Evolutionary conservation across 2,329 filamentous ascomycete genomes (phyloP), one percentile per base, ranked within the genome.

Genomic region (Rhinocladiella similis): DNA sequence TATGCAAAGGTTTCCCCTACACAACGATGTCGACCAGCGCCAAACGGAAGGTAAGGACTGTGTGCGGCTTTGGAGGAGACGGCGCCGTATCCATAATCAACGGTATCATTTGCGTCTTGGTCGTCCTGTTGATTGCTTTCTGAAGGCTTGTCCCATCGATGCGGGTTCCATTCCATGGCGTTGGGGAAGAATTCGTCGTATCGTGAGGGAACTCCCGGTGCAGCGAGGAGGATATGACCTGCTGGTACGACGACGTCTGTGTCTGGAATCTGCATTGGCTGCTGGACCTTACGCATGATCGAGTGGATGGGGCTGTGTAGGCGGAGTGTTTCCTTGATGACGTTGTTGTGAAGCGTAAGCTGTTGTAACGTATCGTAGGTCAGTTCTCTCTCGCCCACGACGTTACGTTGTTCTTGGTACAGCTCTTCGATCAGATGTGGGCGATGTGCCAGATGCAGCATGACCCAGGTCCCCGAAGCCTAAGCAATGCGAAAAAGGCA

Each of bases 241-340:
- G 88, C 83, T 5, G 92, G 92, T 62, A 97, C 84, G 56, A 90
- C 85, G 68, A 87, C 95, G 73, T 76, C 51, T 22, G 58, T 55
- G 18, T 58, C 58, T 27, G 91, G 85, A 22, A 96, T 83, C 10
- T 85, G 82, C 83, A 97, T 90, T 57, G 92, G 91, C 63, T 85
- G 84, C 78, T 93, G 96, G 72, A 96, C 93, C 66, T 90, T 89
- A 67, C 92, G 90, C 81, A 97, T 84, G 69, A 97, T 96, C 49
- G 90, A 94, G 81, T 97, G 92, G 68, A 97, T 97, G 1, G 92
- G 92, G 1, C 91, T 89, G 72, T 97, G 90, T 14, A 97, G 80
- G 61, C 92, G 89, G 38, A 97, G 86, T 2, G 92, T 96, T 76
- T 97, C 92, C 77, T 93, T 94, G 75, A 97, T 83, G 62, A 95